Base-by-base conservation (phyloP, 257 asterid genomes). In the Solanum chiquidenum region DNA sequence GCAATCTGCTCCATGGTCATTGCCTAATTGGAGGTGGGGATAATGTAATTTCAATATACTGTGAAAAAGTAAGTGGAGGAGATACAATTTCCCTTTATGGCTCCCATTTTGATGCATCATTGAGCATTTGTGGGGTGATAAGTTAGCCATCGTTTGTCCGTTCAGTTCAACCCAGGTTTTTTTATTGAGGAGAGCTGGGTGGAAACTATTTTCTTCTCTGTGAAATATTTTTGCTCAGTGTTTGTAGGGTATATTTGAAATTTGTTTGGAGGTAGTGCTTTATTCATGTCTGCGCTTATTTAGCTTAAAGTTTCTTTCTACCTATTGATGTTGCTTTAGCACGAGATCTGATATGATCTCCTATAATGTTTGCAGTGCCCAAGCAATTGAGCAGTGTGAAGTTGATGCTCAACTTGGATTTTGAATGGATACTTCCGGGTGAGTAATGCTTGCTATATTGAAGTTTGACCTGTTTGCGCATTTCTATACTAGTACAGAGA, bases 391-490 rank as follows among this genome's bases (percentile, higher is more conserved):
- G 85, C 58, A 93, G 94, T 79, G 94, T 94, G 52, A 88, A 89
- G 80, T 89, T 88, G 92, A 89, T 94, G 91, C 93, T 92, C n/a
- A 92, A 90, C 86, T 85, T 91, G 89, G 94, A 93, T 72, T 94
- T 94, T 89, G 94, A 93, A 88, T 94, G 98, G 98, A 93, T 94
- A 86, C 86, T 94, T 35, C 98, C 98, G 31, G 96, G 96, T 93
- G 86, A 91, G 88, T 44, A 29, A 79, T 83, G 35, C 25, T 77
- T 77, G n/a, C 42, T 42, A 27, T 77, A 77, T 46, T 42, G 37
- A 6, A 77, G 62, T 9, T 77, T 77, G 37, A 25, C 62, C 25
- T 40, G 84, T 77, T 77, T 44, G 62, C n/a, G 6, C 23, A 11
- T 77, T 77, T 77, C 12, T 77, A 14, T 12, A 25, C 60, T 40